A percentile compares a stretch with the other conserved stretches of the same genome.
phyloP scores from a whole-genome alignment of 1,139 yeast species.

The Protomyces lactucae-debilis region DNA sequence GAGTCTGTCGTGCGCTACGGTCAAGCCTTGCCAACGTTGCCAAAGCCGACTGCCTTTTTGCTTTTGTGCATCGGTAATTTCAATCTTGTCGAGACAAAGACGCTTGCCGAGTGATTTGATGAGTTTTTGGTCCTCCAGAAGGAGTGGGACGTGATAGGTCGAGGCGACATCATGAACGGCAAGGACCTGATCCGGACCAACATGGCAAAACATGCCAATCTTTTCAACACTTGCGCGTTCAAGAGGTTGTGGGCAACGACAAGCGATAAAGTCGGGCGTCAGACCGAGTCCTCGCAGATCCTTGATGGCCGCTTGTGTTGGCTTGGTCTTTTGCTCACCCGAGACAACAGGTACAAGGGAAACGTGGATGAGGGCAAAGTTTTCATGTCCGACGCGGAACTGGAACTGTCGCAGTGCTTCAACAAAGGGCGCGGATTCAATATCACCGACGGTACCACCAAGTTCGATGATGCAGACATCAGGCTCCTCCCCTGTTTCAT shows the following conservation, averaged over 20 bases:
- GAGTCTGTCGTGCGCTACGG: conserved; percentile 65
- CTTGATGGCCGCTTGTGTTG: conserved; percentile 97
- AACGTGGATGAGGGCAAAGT: conserved; percentile 93
- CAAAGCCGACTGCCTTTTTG: conserved; percentile 65
- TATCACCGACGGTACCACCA: conserved; percentile 99
- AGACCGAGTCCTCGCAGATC: conserved; percentile 93
- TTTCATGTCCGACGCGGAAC: conserved; percentile 89
- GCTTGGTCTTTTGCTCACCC: conserved; percentile 98
- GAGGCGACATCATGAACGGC: conserved; percentile 97
- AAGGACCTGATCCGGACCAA: conserved; percentile 92
- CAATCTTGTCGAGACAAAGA: conserved; percentile 54
- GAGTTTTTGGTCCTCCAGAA: conserved; percentile 81
- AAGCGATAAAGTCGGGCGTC: conserved; percentile 94
- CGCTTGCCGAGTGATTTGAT: conserved; percentile 68
- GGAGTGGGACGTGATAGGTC: conserved; percentile 92
- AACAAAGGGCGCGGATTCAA: conserved; percentile 97
- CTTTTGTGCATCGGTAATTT: conserved; percentile 52
- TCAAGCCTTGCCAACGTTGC: conserved; percentile 72
- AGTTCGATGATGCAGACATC: conserved; percentile 94
- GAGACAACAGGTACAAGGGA: conserved; percentile 95
- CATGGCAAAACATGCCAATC: conserved; percentile 98
- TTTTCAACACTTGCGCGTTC: conserved; percentile 82
- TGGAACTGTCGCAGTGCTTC: conserved; percentile 99
- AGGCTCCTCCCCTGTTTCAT: conserved; percentile 76
- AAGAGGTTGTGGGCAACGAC: conserved; percentile 84